Percentiles rank a stretch among this genome's conserved stretches.
phyloP scores from a whole-genome alignment of 2,329 filamentous ascomycete species.

The Talaromyces verruculosus region DNA sequence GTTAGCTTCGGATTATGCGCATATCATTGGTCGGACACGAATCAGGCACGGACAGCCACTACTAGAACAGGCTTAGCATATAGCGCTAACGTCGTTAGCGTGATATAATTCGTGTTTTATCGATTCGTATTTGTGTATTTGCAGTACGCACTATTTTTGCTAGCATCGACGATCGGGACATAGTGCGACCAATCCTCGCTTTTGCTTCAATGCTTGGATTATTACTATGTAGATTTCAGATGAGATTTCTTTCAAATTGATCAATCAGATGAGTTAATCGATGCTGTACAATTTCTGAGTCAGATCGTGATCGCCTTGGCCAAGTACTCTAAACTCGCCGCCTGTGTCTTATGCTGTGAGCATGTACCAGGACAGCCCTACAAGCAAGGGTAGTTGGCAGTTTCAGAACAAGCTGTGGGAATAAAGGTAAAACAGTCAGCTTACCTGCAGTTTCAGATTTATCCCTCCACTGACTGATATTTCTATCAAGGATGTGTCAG shows the following conservation, averaged over 20 bases:
- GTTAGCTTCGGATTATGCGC: neutral
- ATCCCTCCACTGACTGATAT: neutral
- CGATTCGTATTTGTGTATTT: constrained; percentile 1
- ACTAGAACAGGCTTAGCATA: neutral
- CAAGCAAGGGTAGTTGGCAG: neutral
- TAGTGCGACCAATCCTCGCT: neutral
- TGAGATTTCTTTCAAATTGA: neutral
- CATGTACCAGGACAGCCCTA: neutral
- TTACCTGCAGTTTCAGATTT: neutral
- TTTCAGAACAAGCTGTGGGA: neutral
- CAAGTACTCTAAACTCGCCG: neutral
- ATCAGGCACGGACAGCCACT: constrained; percentile 10
- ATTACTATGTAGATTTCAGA: neutral
- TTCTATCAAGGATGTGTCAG: neutral
- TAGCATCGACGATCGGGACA: neutral
- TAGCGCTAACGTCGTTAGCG: neutral
- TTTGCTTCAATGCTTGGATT: neutral
- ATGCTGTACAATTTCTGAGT: neutral
- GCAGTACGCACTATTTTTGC: neutral
- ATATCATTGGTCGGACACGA: neutral
- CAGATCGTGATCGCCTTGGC: neutral
- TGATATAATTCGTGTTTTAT: neutral
- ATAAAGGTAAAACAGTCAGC: neutral
- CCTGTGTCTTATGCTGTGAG: neutral
- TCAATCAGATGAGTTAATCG: neutral